These are phyloP conservation scores for Euclidium syriacum DNA, from an alignment of 345 rosid genomes.

Conservation along the genomic window DNA sequence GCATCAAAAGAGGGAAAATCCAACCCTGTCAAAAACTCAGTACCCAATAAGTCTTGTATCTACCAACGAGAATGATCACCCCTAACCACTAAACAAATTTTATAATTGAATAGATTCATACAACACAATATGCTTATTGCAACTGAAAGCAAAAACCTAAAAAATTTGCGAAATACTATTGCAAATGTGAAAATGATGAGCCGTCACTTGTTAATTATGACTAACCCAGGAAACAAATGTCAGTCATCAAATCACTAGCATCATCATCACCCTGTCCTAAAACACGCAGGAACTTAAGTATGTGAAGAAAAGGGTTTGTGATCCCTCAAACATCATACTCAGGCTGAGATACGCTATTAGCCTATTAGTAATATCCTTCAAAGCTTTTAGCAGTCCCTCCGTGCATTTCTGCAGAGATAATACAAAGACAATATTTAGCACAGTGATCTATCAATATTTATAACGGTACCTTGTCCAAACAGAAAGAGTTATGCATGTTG, in stretches of 20 bases:
- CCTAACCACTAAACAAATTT: neutral
- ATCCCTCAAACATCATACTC: slow-evolving; percentile 99
- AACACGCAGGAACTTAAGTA: slow-evolving; percentile 78
- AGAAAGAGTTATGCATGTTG: too few species aligned
- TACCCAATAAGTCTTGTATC: neutral
- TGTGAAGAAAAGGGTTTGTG: slow-evolving; percentile 96
- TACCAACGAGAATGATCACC: slow-evolving; percentile 9
- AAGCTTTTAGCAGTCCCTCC: slow-evolving; percentile 78
- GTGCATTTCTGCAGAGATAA: slow-evolving; percentile 68
- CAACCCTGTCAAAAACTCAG: neutral
- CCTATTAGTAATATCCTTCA: slow-evolving; percentile 76
- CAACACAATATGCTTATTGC: neutral
- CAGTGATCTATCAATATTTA: slow-evolving; percentile 3
- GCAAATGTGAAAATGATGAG: neutral
- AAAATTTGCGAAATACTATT: neutral
- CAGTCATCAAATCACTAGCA: slow-evolving; percentile 96
- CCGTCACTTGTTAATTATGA: slow-evolving; percentile 1
- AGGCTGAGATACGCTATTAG: slow-evolving; percentile 94
- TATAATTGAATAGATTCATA: slow-evolving; percentile 5
- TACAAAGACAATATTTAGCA: neutral
- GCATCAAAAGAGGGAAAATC: slow-evolving; percentile 8
- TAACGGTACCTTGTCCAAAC: too few species aligned
- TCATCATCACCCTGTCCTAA: slow-evolving; percentile 95
- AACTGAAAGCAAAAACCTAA: neutral
- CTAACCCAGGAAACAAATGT: slow-evolving; percentile 97